A percentile compares a stretch with the other conserved stretches of the same genome.
Evolutionary conservation across 306 rosid genomes (phyloP).

Genomic region (Delonix regia): DNA sequence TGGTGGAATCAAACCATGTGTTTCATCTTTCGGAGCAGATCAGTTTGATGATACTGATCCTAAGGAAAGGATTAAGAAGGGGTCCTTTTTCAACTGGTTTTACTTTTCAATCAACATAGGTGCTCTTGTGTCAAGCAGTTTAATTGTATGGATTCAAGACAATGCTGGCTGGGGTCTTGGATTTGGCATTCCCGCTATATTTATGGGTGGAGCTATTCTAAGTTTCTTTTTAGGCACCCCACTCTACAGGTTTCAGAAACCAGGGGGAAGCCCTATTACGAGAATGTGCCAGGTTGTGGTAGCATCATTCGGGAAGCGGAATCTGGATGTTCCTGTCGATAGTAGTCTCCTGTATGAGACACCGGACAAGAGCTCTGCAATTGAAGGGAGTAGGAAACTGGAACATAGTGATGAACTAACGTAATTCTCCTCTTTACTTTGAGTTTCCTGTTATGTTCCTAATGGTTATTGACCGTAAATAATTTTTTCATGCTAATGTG

Average conservation of each 20-base stretch:
- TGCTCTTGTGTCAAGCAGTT: slow-evolving; percentile 83
- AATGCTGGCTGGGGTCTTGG: slow-evolving; percentile 98
- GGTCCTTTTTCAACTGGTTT: slow-evolving; percentile 97
- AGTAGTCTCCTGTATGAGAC: slow-evolving; percentile 76
- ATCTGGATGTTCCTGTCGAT: slow-evolving; percentile 70
- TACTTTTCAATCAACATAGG: slow-evolving; percentile 92
- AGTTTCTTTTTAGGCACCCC: slow-evolving; percentile 88
- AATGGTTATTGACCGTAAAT: neutral
- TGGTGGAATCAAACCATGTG: slow-evolving; percentile 97
- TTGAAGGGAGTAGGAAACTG: slow-evolving; percentile 93
- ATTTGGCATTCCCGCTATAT: slow-evolving; percentile 94
- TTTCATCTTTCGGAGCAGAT: slow-evolving; percentile 93
- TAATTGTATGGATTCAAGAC: slow-evolving; percentile 91
- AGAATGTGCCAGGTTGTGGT: slow-evolving; percentile 97
- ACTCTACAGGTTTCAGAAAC: slow-evolving; percentile 92
- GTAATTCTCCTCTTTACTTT: slow-evolving; percentile 49
- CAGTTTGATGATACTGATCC: slow-evolving; percentile 98
- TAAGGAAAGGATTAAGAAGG: slow-evolving; percentile 82
- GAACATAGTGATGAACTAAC: slow-evolving; percentile 80
- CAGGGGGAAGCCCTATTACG: slow-evolving; percentile 94
- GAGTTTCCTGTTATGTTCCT: slow-evolving; percentile 1
- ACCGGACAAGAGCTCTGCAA: slow-evolving; percentile 76
- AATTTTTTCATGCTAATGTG: too few relatives aligned
- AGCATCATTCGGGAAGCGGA: slow-evolving; percentile 73
- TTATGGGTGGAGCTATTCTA: slow-evolving; percentile 79